Evolutionary conservation across 495 filamentous ascomycete species (phyloP).

Genomic region (Letharia lupina): DNA sequence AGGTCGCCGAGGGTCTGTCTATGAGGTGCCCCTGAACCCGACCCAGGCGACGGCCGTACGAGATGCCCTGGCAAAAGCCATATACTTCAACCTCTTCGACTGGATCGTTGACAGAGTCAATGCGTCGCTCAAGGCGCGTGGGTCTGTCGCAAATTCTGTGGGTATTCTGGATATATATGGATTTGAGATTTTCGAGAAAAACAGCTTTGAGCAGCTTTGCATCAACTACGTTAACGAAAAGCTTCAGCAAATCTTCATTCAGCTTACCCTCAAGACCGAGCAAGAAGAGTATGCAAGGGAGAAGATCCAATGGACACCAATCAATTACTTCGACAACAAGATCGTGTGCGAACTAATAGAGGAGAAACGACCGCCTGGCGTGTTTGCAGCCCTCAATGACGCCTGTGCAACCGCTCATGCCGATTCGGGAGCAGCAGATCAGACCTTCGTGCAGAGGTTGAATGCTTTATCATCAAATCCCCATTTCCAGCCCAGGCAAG

Average conservation of each 20-base stretch:
- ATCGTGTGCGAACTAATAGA: conserved; percentile 97
- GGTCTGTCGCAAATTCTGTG: conserved; percentile 69
- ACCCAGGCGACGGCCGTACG: conserved; percentile 86
- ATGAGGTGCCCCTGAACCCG: conserved; percentile 86
- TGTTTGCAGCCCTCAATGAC: conserved; percentile 95
- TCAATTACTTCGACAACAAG: conserved; percentile 99
- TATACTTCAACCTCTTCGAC: conserved; percentile 97
- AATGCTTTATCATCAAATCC: conserved; percentile 81
- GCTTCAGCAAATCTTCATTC: conserved; percentile 98
- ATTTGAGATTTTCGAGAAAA: conserved; percentile 98
- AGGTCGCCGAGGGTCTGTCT: conserved; percentile 67
- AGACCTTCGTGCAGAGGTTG: conserved; percentile 87
- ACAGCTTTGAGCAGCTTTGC: conserved; percentile 98
- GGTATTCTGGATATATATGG: conserved; percentile 99
- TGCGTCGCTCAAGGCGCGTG: conserved; percentile 72
- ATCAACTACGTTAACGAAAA: conserved; percentile 99
- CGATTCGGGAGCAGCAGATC: conserved; percentile 86
- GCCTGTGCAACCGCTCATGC: conserved; percentile 95
- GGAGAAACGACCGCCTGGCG: conserved; percentile 79
- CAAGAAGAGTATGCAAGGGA: conserved; percentile 97
- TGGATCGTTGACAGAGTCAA: conserved; percentile 97
- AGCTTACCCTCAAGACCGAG: conserved; percentile 91
- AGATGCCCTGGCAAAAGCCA: conserved; percentile 87
- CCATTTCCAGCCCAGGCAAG: conserved; percentile 86
- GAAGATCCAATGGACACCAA: conserved; percentile 97